A percentile compares a stretch with the other conserved stretches of the same genome.
Conservation (phyloP, 257 asterid species). For the Solanum dulcamara region DNA sequence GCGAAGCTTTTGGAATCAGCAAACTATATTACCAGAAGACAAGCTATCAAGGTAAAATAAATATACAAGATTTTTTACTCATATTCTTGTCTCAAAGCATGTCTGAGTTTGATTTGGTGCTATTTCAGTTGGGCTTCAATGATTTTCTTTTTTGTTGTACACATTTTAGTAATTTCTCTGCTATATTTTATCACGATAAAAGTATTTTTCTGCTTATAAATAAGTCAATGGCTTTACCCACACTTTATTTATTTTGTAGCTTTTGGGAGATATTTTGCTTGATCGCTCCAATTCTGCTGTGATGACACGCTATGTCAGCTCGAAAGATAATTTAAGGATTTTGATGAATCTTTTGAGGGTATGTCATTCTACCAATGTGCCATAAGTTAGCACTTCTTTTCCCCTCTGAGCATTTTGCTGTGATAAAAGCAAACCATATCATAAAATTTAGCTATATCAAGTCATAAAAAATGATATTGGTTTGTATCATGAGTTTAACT, state of each 20-base stretch:
- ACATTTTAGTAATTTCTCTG: neutral
- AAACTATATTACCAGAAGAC: slow-evolving; percentile 84
- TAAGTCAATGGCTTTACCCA: neutral
- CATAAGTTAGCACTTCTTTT: neutral
- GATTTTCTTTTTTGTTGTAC: neutral
- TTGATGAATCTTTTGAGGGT: slow-evolving; percentile 88
- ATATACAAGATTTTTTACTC: neutral
- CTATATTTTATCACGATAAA: neutral
- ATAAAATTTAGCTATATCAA: no score
- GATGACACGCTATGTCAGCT: slow-evolving; percentile 81
- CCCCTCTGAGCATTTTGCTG: neutral
- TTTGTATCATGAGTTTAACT: neutral
- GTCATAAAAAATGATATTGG: no score
- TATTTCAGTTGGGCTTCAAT: neutral
- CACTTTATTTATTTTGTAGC: slow-evolving; percentile 29
- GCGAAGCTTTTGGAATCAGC: slow-evolving; percentile 71
- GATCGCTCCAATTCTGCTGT: slow-evolving; percentile 68
- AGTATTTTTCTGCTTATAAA: neutral
- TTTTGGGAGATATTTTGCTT: slow-evolving; percentile 81
- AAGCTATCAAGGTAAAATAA: slow-evolving; percentile 61
- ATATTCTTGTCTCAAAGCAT: neutral
- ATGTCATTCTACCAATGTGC: neutral
- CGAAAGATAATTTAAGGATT: slow-evolving; percentile 40
- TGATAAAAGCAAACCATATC: no score
- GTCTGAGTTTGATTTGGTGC: neutral